A percentile compares a stretch with the other conserved stretches of the same genome.
Evolutionary conservation across 2,329 filamentous ascomycete genomes (phyloP).

Genomic region (Albifimbria verrucaria): DNA sequence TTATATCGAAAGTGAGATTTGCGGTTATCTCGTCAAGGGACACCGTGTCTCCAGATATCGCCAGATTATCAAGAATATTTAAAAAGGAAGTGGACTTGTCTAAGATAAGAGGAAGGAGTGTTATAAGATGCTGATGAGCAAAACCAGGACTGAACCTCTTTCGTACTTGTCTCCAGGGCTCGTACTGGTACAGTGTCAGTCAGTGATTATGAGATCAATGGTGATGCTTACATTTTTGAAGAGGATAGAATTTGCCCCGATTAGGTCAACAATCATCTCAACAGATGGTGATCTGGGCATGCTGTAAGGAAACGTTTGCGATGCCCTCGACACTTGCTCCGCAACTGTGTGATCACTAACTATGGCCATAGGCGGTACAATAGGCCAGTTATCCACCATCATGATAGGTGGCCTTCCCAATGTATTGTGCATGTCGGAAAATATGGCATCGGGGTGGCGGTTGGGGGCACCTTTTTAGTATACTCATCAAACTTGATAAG

Average conservation of each 20-base stretch:
- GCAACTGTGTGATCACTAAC: slow-evolving; percentile 30
- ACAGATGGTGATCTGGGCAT: slow-evolving; percentile 28
- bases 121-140: slow-evolving; percentile 34
- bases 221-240: neutral
- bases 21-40: slow-evolving; percentile 22
- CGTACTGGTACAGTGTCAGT: slow-evolving; percentile 1
- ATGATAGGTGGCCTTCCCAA: slow-evolving; percentile 29
- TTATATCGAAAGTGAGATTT: slow-evolving; percentile 37
- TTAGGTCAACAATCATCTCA: slow-evolving; percentile 17
- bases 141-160: slow-evolving; percentile 35
- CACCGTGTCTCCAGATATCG: slow-evolving; percentile 21
- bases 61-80: slow-evolving; percentile 23
- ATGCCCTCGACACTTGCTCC: slow-evolving; percentile 32
- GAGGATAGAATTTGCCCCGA: slow-evolving; percentile 15
- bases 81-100: slow-evolving; percentile 21
- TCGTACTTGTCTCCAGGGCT: slow-evolving; percentile 21
- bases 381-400: slow-evolving; percentile 31
- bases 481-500: neutral
- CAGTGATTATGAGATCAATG: neutral
- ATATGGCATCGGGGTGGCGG: slow-evolving; percentile 10
- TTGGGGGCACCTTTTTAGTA: slow-evolving; percentile 12
- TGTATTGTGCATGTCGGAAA: slow-evolving; percentile 19
- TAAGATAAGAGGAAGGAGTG: slow-evolving; percentile 30
- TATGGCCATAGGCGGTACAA: slow-evolving; percentile 27
- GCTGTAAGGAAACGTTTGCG: slow-evolving; percentile 27